phyloP scores from a whole-genome alignment of 2,329 filamentous ascomycete genomes.

The Thermochaetoides dissita region DNA sequence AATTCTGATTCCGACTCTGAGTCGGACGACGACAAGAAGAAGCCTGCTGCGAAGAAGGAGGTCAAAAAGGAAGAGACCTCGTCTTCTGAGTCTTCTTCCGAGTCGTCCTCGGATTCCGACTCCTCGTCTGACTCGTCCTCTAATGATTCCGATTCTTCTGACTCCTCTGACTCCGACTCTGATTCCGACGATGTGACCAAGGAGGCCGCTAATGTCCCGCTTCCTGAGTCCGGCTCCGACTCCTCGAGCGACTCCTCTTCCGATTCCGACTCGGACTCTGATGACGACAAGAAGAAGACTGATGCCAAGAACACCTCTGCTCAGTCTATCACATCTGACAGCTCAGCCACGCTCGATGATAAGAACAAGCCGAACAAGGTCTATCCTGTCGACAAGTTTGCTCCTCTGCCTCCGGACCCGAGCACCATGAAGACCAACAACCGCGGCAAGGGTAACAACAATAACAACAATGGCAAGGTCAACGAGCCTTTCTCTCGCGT shows the following conservation, averaged over 20 bases:
- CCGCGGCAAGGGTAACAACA: slow-evolving; percentile 27
- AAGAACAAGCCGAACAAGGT: slow-evolving; percentile 37
- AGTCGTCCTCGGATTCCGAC: slow-evolving; percentile 19
- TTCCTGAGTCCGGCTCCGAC: slow-evolving; percentile 15
- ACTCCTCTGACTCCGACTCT: slow-evolving; percentile 15
- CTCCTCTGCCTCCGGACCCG: slow-evolving; percentile 41
- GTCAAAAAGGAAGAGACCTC: slow-evolving; percentile 18
- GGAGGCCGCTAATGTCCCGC: slow-evolving; percentile 16
- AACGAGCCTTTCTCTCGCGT: slow-evolving; percentile 67
- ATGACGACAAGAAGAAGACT: slow-evolving; percentile 8
- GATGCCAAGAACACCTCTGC: slow-evolving; percentile 6
- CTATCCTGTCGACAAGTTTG: slow-evolving; percentile 24
- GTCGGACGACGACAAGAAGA: slow-evolving; percentile 34
- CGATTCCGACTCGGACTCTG: slow-evolving; percentile 21
- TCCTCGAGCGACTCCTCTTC: slow-evolving; percentile 21
- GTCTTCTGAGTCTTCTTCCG: slow-evolving; percentile 19
- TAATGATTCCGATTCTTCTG: slow-evolving; percentile 12
- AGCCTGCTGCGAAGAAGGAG: slow-evolving; percentile 21
- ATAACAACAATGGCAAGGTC: slow-evolving; percentile 32
- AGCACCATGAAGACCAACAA: slow-evolving; percentile 23
- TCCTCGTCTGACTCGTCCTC: slow-evolving; percentile 14
- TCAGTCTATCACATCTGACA: slow-evolving; percentile 21
- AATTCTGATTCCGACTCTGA: slow-evolving; percentile 14
- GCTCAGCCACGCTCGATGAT: slow-evolving; percentile 35
- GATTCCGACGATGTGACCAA: slow-evolving; percentile 19